Percentiles rank a stretch among this genome's conserved stretches.
Conservation (phyloP, 2,329 filamentous ascomycete genomes). For the Aureobasidium namibiae region DNA sequence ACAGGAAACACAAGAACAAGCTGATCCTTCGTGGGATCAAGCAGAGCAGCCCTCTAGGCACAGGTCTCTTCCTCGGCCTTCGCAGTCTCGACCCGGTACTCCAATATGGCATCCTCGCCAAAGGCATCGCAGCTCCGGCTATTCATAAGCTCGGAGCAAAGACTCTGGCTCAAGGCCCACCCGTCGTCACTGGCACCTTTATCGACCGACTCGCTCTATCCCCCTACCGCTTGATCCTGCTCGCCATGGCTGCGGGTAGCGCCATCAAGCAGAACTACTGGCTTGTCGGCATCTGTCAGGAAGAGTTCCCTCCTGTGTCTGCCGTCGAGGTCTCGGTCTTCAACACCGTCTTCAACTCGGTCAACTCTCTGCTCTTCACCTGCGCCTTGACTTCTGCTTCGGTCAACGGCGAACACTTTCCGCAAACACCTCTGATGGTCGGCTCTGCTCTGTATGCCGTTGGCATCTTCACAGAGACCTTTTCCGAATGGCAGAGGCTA, state of each 20-base stretch:
- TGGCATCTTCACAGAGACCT: conserved; percentile 47
- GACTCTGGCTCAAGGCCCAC: conserved; percentile 34
- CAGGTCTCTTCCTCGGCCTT: conserved; percentile 34
- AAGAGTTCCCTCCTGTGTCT: conserved; percentile 39
- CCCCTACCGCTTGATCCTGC: conserved; percentile 42
- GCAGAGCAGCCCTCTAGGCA: conserved; percentile 31
- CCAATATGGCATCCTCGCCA: conserved; percentile 42
- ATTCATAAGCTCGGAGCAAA: conserved; percentile 40
- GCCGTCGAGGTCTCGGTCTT: conserved; percentile 41
- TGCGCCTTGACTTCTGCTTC: conserved; percentile 41
- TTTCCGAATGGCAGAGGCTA: conserved; percentile 50
- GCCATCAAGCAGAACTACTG: conserved; percentile 51
- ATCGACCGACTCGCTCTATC: conserved; percentile 41
- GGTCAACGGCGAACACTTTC: conserved; percentile 31
- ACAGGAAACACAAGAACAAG: conserved; percentile 16
- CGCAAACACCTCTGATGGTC: conserved; percentile 36
- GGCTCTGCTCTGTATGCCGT: conserved; percentile 43
- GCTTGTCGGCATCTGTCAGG: conserved; percentile 39
- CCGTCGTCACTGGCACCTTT: conserved; percentile 31
- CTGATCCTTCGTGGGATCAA: conserved; percentile 36
- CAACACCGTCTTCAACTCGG: conserved; percentile 49
- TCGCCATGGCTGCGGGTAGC: conserved; percentile 46
- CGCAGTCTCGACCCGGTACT: conserved; percentile 40
- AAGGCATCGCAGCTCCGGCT: conserved; percentile 33
- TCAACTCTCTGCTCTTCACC: conserved; percentile 48